These are phyloP conservation scores for Pistacia atlantica DNA, from an alignment of 345 rosid species.

Conservation along the genomic window DNA sequence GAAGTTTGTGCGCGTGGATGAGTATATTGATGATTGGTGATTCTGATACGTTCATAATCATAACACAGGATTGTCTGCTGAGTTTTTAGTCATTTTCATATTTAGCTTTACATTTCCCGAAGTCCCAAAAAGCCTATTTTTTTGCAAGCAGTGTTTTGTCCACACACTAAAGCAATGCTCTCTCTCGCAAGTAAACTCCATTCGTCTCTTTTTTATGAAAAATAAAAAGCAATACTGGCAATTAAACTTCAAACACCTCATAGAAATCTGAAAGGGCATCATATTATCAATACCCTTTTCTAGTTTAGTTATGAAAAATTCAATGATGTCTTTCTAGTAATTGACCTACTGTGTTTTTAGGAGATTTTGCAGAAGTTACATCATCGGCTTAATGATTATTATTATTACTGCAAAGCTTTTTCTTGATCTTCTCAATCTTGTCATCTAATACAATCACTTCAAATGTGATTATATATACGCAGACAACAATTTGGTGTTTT, in stretches of 20 bases:
- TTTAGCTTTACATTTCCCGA: conserved; percentile 5
- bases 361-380: not conserved
- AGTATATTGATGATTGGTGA: conserved; percentile 16
- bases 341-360: too few relatives aligned
- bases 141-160: conserved; percentile 7
- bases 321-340: not conserved
- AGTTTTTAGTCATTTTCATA: conserved; percentile 5
- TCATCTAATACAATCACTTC: not conserved
- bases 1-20: not conserved
- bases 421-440: not conserved
- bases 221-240: too few relatives aligned
- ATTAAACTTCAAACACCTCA: too few relatives aligned
- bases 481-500: not conserved
- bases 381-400: not conserved
- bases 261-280: too few relatives aligned
- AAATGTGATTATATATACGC: too few relatives aligned
- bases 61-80: not conserved
- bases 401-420: not conserved
- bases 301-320: not conserved
- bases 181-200: conserved; percentile 16
- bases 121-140: conserved; percentile 17
- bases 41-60: conserved; percentile 12
- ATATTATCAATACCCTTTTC: not conserved
- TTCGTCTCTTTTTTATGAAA: too few relatives aligned
- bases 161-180: conserved; percentile 21